Conservation (phyloP, 192 early-diverging fungal genomes). For the Umbelopsis sp. region DNA sequence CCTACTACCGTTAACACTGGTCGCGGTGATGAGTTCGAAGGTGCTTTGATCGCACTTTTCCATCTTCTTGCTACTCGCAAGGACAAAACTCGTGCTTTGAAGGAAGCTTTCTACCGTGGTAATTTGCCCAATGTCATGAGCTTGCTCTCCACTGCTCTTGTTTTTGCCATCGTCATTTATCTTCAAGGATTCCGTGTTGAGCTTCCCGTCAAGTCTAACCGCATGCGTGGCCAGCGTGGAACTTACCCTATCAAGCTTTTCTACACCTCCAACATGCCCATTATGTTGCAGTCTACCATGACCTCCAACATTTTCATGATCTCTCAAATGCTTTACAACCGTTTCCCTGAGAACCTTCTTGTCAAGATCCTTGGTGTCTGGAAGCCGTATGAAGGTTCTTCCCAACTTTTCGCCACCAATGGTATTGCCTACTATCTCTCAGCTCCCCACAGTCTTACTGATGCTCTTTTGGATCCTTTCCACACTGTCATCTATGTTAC, state of each 20-base stretch:
- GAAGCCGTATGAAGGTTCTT: slow-evolving; percentile 95
- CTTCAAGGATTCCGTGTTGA: slow-evolving; percentile 99
- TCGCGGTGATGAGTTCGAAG: slow-evolving; percentile 98
- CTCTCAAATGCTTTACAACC: slow-evolving; percentile 96
- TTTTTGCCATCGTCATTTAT: slow-evolving; percentile 91
- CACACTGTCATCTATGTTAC: slow-evolving; percentile 93
- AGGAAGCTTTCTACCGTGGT: slow-evolving; percentile 95
- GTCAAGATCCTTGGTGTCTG: slow-evolving; percentile 95
- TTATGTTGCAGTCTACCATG: slow-evolving; percentile 99
- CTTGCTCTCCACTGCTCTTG: slow-evolving; percentile 85
- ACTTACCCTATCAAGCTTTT: slow-evolving; percentile 99
- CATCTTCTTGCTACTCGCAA: slow-evolving; percentile 92
- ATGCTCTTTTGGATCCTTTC: slow-evolving; percentile 89
- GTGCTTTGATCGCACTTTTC: slow-evolving; percentile 94
- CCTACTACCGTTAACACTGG: slow-evolving; percentile 98
- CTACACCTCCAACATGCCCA: slow-evolving; percentile 99
- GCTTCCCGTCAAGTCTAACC: slow-evolving; percentile 96
- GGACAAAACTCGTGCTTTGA: slow-evolving; percentile 96
- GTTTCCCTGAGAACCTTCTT: slow-evolving; percentile 96
- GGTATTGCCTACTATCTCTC: slow-evolving; percentile 99
- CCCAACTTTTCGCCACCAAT: slow-evolving; percentile 89
- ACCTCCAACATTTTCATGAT: slow-evolving; percentile 98
- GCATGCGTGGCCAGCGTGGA: slow-evolving; percentile 95
- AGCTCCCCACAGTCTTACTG: slow-evolving; percentile 86
- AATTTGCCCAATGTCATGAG: slow-evolving; percentile 89